A percentile compares a stretch with the other conserved stretches of the same genome.
These are phyloP conservation scores for Gyromitra esculenta DNA, from an alignment of 2,329 filamentous ascomycete species.

Conservation along the genomic window DNA sequence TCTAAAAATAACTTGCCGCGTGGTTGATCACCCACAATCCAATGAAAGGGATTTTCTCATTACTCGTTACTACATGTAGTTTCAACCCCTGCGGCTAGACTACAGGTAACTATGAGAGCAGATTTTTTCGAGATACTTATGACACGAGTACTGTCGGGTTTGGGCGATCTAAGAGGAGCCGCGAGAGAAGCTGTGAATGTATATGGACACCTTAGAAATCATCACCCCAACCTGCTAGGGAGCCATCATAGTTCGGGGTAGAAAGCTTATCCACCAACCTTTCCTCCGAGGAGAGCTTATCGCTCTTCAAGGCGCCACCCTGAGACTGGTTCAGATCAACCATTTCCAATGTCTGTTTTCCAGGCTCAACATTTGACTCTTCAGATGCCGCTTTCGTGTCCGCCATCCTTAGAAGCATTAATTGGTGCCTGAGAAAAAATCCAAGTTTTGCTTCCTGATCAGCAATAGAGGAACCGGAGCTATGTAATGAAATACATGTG, in stretches of 20 bases:
- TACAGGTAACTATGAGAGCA: too few species aligned
- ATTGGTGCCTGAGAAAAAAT: neutral
- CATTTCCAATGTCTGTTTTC: neutral
- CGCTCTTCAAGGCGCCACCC: neutral
- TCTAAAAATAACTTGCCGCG: too few species aligned
- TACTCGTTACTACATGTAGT: too few species aligned
- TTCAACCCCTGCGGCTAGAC: too few species aligned
- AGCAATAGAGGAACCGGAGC: neutral
- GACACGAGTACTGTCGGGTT: neutral
- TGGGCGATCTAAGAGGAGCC: neutral
- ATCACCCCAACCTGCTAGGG: constrained; percentile 16
- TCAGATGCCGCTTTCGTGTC: neutral
- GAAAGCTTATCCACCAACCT: neutral
- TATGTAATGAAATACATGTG: too few species aligned
- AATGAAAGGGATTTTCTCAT: too few species aligned
- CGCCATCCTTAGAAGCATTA: neutral
- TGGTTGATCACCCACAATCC: too few species aligned
- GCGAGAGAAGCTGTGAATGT: too few species aligned
- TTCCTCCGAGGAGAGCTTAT: neutral
- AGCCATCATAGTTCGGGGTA: neutral
- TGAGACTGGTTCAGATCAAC: neutral
- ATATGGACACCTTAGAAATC: constrained; percentile 13
- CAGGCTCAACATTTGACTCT: neutral
- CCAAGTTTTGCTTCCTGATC: neutral
- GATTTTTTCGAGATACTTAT: neutral